Evolutionary conservation across 129 eudicot genomes (phyloP).

Genomic region (Deinandra increscens): DNA sequence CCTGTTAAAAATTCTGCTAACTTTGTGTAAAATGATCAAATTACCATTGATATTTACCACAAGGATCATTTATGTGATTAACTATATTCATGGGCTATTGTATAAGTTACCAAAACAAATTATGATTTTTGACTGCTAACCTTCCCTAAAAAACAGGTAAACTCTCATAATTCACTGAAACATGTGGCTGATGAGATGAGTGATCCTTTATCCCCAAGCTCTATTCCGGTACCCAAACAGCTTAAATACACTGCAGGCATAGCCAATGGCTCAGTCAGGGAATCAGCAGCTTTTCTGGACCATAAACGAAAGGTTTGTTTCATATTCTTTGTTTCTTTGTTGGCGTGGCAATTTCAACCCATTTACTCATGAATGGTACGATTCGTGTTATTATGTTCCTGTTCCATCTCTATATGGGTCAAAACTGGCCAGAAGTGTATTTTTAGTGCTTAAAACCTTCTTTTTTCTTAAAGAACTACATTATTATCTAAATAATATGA

Average conservation of each 20-base stretch:
- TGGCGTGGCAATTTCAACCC: not conserved
- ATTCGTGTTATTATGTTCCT: not conserved
- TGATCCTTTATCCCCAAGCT: constrained; percentile 75
- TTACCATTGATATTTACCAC: too few species aligned
- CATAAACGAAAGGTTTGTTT: constrained; percentile 75
- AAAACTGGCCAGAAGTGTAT: not conserved
- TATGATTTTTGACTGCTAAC: constrained; percentile 7
- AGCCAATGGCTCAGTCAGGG: constrained; percentile 72
- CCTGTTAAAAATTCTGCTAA: too few species aligned
- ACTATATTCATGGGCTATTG: too few species aligned
- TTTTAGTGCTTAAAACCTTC: not conserved
- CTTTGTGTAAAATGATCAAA: too few species aligned
- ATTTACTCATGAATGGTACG: not conserved
- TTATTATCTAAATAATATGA: not conserved
- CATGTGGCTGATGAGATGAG: constrained; percentile 77
- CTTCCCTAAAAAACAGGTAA: constrained; percentile 43
- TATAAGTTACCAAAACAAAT: not conserved
- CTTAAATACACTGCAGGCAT: constrained; percentile 91
- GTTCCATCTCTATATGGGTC: not conserved
- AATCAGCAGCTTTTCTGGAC: constrained; percentile 80
- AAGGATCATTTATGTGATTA: too few species aligned
- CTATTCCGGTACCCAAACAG: constrained; percentile 89
- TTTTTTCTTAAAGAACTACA: not conserved
- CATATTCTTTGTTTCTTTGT: constrained; percentile 10
- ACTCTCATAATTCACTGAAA: constrained; percentile 60